Percentiles rank a stretch among this genome's conserved stretches.
These are phyloP conservation scores for Mucor ambiguus DNA, from an alignment of 371 early-diverging fungal species.

Conservation along the genomic window DNA sequence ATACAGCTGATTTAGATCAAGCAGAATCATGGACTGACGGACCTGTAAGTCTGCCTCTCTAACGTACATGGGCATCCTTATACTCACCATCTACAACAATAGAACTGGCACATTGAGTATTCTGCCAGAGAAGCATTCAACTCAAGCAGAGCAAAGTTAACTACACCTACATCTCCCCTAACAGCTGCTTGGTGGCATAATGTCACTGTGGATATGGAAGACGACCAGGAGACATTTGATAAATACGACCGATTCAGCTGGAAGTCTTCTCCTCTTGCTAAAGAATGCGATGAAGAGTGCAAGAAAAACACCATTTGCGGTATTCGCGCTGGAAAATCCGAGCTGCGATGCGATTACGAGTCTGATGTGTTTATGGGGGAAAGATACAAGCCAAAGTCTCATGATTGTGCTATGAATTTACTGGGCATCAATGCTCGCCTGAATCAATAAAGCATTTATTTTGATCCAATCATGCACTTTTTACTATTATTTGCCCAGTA, in stretches of 20 bases:
- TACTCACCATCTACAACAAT: not conserved
- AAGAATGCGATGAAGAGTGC: conserved; percentile 45
- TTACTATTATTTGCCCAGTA: not conserved
- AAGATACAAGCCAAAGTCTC: conserved; percentile 9
- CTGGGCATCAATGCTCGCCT: not conserved
- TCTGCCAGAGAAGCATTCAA: conserved; percentile 54
- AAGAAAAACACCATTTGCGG: conserved; percentile 44
- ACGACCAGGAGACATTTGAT: conserved; percentile 32
- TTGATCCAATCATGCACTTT: not conserved
- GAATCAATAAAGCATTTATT: not conserved
- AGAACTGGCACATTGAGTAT: conserved; percentile 65
- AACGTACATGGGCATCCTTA: not conserved
- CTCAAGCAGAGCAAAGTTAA: conserved; percentile 30
- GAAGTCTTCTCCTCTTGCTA: conserved; percentile 42
- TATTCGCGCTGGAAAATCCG: conserved; percentile 59
- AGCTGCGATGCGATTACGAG: conserved; percentile 51
- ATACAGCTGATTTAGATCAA: conserved; percentile 53
- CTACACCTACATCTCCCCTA: conserved; percentile 35
- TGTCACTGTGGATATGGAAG: conserved; percentile 54
- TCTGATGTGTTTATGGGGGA: conserved; percentile 14
- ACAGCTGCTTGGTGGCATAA: conserved; percentile 66
- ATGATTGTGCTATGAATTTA: conserved; percentile 14
- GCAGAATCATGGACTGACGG: conserved; percentile 38
- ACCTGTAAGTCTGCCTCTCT: conserved; percentile 34
- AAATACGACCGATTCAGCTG: conserved; percentile 12